Evolutionary conservation across 1,284 basidiomycete genomes (phyloP), one percentile per base, ranked within the genome.

Genomic region (Albatrellus sp.): DNA sequence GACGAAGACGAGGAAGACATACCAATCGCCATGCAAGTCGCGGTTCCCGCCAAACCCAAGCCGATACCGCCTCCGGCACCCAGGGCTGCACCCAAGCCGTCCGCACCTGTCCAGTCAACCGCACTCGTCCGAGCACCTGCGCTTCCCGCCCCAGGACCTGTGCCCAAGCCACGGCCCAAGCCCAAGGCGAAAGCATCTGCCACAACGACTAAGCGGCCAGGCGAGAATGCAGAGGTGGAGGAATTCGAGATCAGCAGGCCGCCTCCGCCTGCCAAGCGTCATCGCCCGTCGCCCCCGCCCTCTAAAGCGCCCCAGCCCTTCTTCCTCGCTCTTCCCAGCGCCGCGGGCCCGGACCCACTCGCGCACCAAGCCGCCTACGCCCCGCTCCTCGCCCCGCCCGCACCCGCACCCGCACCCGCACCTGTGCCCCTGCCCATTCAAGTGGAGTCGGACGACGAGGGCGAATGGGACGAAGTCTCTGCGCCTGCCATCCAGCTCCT

Each of bases 381-480:
- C 42, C 4, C 39, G 39, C 29, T 28, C 29, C 48, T 54, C 40
- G 46, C 48, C 42, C 42, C 50, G 1, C 44, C 44, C 39, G 46
- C 44, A 10, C 47, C 28, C 14, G 16, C 48, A 52, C 50, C 47
- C 16, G 57, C 50, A 24, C 48, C 56, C 11, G 49, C 50, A 6
- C 57, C 55, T 24, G 19, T 47, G 11, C 32, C 52, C 4, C n/a
- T n/a, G 24, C 24, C 24, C 24, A 24, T 24, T 7, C 53, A 55
- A 1, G 57, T 58, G 11, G 64, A 64, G 2, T 73, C 70, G 7
- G 77, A 79, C 38, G 50, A 51, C 2, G 70, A 72, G 5, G 60
- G 58, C 24, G 58, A 60, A 8, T 77, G 74, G 68, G 73, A 76
- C 52, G 59, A 58, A 43, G 55, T 61, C 17, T 43, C 48, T 14